phyloP scores from a whole-genome alignment of 805 yeast species.

The Candida railenensis region DNA sequence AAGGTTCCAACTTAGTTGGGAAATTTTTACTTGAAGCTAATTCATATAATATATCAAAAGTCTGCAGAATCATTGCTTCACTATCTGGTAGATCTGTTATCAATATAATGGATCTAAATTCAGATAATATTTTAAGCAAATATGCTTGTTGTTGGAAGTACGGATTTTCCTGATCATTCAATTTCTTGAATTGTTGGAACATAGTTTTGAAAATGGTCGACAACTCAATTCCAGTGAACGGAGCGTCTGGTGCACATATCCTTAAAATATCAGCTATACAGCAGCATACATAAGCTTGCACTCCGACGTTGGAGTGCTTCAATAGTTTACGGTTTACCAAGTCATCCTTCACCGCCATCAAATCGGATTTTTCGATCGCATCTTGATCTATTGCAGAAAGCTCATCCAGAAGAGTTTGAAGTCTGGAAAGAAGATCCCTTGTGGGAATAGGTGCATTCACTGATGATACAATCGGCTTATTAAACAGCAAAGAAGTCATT shows the following conservation, averaged over 20 bases:
- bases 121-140: slow-evolving; percentile 66
- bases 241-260: slow-evolving; percentile 87
- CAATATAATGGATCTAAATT: slow-evolving; percentile 70
- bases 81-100: slow-evolving; percentile 73
- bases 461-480: slow-evolving; percentile 53
- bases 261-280: slow-evolving; percentile 75
- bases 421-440: slow-evolving; percentile 57
- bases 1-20: slow-evolving; percentile 54
- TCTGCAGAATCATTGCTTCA: slow-evolving; percentile 47
- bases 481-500: slow-evolving; percentile 24
- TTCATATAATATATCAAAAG: slow-evolving; percentile 65
- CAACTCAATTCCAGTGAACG: slow-evolving; percentile 65
- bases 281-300: slow-evolving; percentile 69
- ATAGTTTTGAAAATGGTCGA: slow-evolving; percentile 66
- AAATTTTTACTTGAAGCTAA: slow-evolving; percentile 44
- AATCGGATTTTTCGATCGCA: slow-evolving; percentile 43
- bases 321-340: slow-evolving; percentile 59
- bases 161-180: slow-evolving; percentile 56
- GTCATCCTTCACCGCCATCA: slow-evolving; percentile 45
- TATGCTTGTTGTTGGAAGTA: slow-evolving; percentile 64
- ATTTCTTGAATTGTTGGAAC: slow-evolving; percentile 56
- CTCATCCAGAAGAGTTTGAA: slow-evolving; percentile 61
- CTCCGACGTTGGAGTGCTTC: slow-evolving; percentile 61
- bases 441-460: slow-evolving; percentile 56
- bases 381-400: slow-evolving; percentile 65